Evolutionary conservation across 2,329 filamentous ascomycete species (phyloP).

Genomic region (Gnomoniopsis smithogilvyi): DNA sequence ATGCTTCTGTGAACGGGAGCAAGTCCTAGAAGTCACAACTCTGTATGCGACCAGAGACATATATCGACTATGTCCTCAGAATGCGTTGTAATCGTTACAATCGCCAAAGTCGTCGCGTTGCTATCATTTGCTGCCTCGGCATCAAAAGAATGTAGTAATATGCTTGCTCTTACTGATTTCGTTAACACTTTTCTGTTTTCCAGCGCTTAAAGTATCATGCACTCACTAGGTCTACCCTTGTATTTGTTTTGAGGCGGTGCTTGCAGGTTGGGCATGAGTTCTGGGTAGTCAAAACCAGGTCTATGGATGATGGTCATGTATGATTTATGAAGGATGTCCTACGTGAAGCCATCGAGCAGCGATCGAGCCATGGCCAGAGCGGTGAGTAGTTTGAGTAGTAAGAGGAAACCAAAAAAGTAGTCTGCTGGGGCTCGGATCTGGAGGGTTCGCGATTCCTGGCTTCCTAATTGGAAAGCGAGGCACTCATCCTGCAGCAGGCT

Average conservation of each 20-base stretch:
- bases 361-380: too few relatives aligned
- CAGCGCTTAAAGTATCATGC: background rate
- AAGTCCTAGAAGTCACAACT: slow-evolving; percentile 1
- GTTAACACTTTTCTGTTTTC: background rate
- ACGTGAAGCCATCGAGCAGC: background rate
- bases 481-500: too few relatives aligned
- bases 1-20: slow-evolving; percentile 12
- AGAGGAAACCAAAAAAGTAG: too few relatives aligned
- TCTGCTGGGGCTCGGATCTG: too few relatives aligned
- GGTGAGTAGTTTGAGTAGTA: too few relatives aligned
- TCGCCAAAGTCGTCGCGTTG: background rate
- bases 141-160: background rate
- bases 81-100: background rate
- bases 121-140: background rate
- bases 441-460: too few relatives aligned
- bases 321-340: slow-evolving; percentile 14
- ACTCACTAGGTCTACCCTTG: background rate
- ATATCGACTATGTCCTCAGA: background rate
- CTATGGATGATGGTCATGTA: background rate
- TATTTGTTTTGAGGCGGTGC: background rate
- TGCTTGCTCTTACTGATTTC: background rate
- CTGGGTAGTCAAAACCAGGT: background rate
- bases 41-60: background rate
- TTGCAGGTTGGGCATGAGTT: background rate
- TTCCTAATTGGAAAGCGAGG: too few relatives aligned